A percentile compares a stretch with the other conserved stretches of the same genome.
phyloP scores from a whole-genome alignment of 2,329 filamentous ascomycete genomes.

The Colletotrichum theobromicola region DNA sequence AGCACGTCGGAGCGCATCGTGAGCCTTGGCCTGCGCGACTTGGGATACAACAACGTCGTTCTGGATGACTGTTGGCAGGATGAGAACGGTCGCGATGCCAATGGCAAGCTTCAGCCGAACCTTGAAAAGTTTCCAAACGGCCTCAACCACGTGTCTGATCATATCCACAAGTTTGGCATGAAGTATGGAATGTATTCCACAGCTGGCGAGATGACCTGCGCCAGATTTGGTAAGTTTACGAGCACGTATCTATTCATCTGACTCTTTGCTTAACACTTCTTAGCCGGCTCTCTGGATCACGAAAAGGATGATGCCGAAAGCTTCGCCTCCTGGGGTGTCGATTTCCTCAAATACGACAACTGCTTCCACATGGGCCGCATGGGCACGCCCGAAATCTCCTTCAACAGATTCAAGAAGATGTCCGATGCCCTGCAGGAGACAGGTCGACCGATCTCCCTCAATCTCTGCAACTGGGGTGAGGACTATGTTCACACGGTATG shows the following conservation, averaged over 20 bases:
- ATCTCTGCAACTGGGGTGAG: conserved; percentile 40
- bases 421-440: conserved; percentile 36
- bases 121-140: conserved; percentile 40
- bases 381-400: conserved; percentile 30
- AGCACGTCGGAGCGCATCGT: conserved; percentile 27
- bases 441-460: conserved; percentile 34
- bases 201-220: conserved; percentile 55
- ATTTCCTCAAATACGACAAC: conserved; percentile 60
- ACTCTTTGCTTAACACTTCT: neutral
- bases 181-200: conserved; percentile 44
- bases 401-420: conserved; percentile 36
- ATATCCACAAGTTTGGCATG: conserved; percentile 38
- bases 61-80: conserved; percentile 41
- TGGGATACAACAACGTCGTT: conserved; percentile 33
- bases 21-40: conserved; percentile 29
- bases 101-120: conserved; percentile 33
- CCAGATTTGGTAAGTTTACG: conserved; percentile 35
- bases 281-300: conserved; percentile 52
- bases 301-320: conserved; percentile 57
- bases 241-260: neutral
- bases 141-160: conserved; percentile 37
- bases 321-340: conserved; percentile 57
- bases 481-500: conserved; percentile 26
- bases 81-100: conserved; percentile 27
- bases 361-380: conserved; percentile 39